Conservation (phyloP, 805 yeast species). For the Myxozyma melibiosi region DNA sequence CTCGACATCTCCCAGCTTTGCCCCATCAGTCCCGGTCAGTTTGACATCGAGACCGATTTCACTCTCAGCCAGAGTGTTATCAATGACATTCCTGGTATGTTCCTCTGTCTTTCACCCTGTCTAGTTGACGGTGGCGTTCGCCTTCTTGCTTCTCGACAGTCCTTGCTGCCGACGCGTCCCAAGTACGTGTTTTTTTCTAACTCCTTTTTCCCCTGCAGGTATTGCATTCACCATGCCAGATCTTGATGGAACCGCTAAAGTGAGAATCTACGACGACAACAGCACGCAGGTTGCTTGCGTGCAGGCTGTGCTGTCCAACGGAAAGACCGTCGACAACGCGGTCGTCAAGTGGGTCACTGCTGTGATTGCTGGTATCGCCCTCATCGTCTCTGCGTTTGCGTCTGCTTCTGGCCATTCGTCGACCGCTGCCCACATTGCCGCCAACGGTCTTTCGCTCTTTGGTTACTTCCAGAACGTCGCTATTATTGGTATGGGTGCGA, state of each 20-base stretch:
- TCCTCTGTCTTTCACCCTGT: neutral
- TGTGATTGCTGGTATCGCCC: slow-evolving; percentile 83
- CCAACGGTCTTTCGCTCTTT: slow-evolving; percentile 89
- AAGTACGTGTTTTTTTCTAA: neutral
- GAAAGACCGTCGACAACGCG: slow-evolving; percentile 89
- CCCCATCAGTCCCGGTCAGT: slow-evolving; percentile 85
- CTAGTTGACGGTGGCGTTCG: too few relatives aligned
- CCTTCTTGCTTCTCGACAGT: neutral
- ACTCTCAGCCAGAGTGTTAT: slow-evolving; percentile 48
- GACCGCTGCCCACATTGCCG: slow-evolving; percentile 97
- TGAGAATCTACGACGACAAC: slow-evolving; percentile 58
- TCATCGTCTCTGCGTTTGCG: slow-evolving; percentile 81
- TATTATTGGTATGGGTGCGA: slow-evolving; percentile 93
- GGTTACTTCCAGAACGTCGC: slow-evolving; percentile 93
- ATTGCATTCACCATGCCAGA: slow-evolving; percentile 92
- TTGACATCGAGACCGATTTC: slow-evolving; percentile 64
- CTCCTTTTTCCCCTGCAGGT: slow-evolving; percentile 8
- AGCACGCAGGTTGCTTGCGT: slow-evolving; percentile 75
- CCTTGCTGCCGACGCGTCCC: neutral
- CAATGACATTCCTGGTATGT: slow-evolving; percentile 61
- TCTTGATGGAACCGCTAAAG: slow-evolving; percentile 86
- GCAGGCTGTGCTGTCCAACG: slow-evolving; percentile 80
- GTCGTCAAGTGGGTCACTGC: slow-evolving; percentile 97
- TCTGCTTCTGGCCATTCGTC: slow-evolving; percentile 86
- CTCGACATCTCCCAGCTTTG: slow-evolving; percentile 62